phyloP scores from a whole-genome alignment of 2,329 filamentous ascomycete genomes.

The Talaromyces sp. region DNA sequence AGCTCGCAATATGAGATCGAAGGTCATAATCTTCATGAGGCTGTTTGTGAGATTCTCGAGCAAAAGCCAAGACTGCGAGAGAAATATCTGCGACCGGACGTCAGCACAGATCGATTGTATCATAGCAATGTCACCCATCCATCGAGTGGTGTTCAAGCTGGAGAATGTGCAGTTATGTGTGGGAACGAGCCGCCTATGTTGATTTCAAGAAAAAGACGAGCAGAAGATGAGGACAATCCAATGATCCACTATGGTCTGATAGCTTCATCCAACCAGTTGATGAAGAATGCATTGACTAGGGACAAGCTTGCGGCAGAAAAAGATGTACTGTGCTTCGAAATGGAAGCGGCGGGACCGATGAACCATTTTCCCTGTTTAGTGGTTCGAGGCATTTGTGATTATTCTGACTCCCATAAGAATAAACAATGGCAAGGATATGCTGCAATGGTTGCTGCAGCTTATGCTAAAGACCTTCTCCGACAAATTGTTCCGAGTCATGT shows the following conservation, averaged over 20 bases:
- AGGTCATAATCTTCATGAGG: slow-evolving; percentile 41
- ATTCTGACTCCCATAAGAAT: slow-evolving; percentile 41
- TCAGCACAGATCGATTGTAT: slow-evolving; percentile 16
- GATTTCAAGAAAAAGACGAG: neutral
- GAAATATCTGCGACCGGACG: slow-evolving; percentile 15
- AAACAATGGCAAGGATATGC: slow-evolving; percentile 27
- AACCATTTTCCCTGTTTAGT: slow-evolving; percentile 38
- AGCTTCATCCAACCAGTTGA: slow-evolving; percentile 24
- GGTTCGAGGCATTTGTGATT: slow-evolving; percentile 44
- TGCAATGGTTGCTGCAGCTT: slow-evolving; percentile 32
- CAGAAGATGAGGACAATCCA: slow-evolving; percentile 15
- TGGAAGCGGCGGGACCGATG: slow-evolving; percentile 32
- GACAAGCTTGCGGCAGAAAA: slow-evolving; percentile 19
- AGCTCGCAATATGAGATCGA: slow-evolving; percentile 17
- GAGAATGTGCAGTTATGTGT: slow-evolving; percentile 4
- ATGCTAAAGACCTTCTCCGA: slow-evolving; percentile 25
- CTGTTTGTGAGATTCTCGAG: slow-evolving; percentile 31
- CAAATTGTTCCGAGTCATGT: slow-evolving; percentile 11
- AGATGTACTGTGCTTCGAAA: slow-evolving; percentile 30
- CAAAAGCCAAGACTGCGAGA: slow-evolving; percentile 19
- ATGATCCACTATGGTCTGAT: slow-evolving; percentile 23
- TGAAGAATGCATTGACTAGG: slow-evolving; percentile 21
- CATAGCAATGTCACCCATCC: slow-evolving; percentile 12
- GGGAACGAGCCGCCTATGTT: neutral
- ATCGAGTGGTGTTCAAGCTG: neutral